Base-by-base conservation (phyloP, 495 filamentous ascomycete genomes). In the Penicillium coprophilum region DNA sequence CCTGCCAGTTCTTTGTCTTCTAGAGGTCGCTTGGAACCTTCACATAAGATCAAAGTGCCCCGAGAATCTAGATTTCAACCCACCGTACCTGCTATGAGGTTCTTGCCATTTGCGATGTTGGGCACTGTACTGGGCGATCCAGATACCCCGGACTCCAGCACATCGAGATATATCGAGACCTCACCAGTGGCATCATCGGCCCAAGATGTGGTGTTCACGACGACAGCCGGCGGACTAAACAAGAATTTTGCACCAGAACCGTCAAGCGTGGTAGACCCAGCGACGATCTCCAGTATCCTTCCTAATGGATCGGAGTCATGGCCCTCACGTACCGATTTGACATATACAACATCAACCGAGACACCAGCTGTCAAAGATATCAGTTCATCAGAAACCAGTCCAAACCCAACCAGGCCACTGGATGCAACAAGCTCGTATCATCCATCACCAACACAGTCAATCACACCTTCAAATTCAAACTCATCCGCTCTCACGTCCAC, bases 1-100 rank as follows among this genome's bases (percentile, higher is more conserved):
- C 2, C 34, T 51, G 28, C 27, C 28, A 3, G 47, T 56, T 50
- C 38, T 56, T 56, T 40, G 31, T 50, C 21, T 50, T 41, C 24
- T 6, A 27, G 24, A 27, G 7, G 24, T 27, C 38, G 45, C 23
- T 31, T 43, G 41, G 10, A 28, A 9, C 28, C 41, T 20, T 46
- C 43, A 24, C 52, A 54, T 54, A 54, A 54, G 31, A 38, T 31
- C 10, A 34, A 32, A 15, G 43, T 46, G 27, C 20, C 31, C 43
- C 20, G 30, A 28, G 9, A 30, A 36, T 13, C 28, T 17, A 21
- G 20, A 21, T n/a, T 27, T 44, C 28, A 41, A 45, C 38, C 27
- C 32, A 19, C 28, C 30, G 31, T 34, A 21, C 7, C 28, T 15
- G 20, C 24, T 4, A 54, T 36, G 41, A 20, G 28, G 13, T 20